phyloP scores from a whole-genome alignment of 2,329 filamentous ascomycete species.

The Macrophomina pseudophaseolina region DNA sequence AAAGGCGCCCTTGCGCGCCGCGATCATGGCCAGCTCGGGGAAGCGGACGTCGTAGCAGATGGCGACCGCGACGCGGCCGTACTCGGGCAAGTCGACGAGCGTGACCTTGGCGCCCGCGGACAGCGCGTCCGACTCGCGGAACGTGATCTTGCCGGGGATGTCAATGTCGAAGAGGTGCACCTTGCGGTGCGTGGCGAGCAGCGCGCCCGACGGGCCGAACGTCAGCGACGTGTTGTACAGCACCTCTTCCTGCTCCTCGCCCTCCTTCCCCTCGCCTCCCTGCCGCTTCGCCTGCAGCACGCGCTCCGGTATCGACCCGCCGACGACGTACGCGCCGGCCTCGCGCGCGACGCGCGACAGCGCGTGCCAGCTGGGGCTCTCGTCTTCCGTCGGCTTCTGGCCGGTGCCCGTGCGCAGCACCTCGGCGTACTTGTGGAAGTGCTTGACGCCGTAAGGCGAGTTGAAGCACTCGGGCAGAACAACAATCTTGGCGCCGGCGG shows the following conservation, averaged over 20 bases:
- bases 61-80: constrained; percentile 83
- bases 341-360: constrained; percentile 80
- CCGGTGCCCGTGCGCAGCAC: constrained; percentile 66
- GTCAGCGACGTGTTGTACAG: constrained; percentile 92
- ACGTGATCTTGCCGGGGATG: constrained; percentile 92
- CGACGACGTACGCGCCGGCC: constrained; percentile 79
- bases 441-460: constrained; percentile 89
- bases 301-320: constrained; percentile 90
- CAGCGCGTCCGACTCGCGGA: constrained; percentile 88
- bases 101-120: constrained; percentile 85
- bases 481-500: constrained; percentile 77
- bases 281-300: constrained; percentile 43
- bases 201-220: constrained; percentile 76
- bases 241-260: constrained; percentile 10
- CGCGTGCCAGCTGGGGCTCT: constrained; percentile 59
- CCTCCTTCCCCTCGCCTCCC: neutral
- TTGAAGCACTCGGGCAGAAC: constrained; percentile 99
- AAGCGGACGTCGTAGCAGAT: constrained; percentile 99
- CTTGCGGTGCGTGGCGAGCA: constrained; percentile 90
- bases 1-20: constrained; percentile 85
- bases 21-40: constrained; percentile 89
- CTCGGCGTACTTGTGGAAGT: constrained; percentile 92
- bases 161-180: constrained; percentile 97
- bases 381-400: constrained; percentile 62
- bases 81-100: constrained; percentile 83